Conservation (phyloP, 2,329 filamentous ascomycete species). For the Neocucurbitaria cava region DNA sequence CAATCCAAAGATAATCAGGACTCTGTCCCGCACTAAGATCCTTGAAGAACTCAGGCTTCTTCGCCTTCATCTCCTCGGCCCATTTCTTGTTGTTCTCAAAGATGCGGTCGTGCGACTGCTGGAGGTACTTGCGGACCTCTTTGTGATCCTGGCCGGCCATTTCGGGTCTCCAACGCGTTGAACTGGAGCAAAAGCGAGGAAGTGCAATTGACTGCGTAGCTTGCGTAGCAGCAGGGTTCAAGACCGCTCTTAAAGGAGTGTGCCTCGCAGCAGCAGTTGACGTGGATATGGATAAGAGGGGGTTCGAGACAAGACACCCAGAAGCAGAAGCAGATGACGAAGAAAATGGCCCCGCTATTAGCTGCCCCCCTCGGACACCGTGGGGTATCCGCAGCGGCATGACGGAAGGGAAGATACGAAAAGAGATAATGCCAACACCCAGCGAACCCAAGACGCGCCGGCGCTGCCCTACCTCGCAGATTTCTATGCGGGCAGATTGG, state of each 20-base stretch:
- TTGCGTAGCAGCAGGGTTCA: neutral
- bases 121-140: slow-evolving; percentile 59
- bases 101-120: slow-evolving; percentile 69
- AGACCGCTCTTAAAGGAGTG: neutral
- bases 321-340: too few relatives aligned
- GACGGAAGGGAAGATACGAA: too few relatives aligned
- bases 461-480: too few relatives aligned
- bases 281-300: slow-evolving; percentile 15
- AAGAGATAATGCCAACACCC: too few relatives aligned
- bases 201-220: neutral
- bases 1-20: slow-evolving; percentile 69
- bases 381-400: slow-evolving; percentile 34
- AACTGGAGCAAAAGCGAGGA: too few relatives aligned
- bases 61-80: slow-evolving; percentile 65
- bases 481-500: slow-evolving; percentile 21
- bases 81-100: slow-evolving; percentile 73
- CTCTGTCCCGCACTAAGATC: slow-evolving; percentile 69
- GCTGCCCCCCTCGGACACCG: slow-evolving; percentile 26
- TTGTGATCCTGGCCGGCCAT: slow-evolving; percentile 33
- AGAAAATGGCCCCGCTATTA: slow-evolving; percentile 18
- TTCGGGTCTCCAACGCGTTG: slow-evolving; percentile 1
- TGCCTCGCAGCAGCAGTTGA: neutral
- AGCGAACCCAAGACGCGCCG: too few relatives aligned
- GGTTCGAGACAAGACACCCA: neutral
- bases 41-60: slow-evolving; percentile 70